phyloP scores from a whole-genome alignment of 108 stramenopile genomes.

The Fistulifera pelliculosa region DNA sequence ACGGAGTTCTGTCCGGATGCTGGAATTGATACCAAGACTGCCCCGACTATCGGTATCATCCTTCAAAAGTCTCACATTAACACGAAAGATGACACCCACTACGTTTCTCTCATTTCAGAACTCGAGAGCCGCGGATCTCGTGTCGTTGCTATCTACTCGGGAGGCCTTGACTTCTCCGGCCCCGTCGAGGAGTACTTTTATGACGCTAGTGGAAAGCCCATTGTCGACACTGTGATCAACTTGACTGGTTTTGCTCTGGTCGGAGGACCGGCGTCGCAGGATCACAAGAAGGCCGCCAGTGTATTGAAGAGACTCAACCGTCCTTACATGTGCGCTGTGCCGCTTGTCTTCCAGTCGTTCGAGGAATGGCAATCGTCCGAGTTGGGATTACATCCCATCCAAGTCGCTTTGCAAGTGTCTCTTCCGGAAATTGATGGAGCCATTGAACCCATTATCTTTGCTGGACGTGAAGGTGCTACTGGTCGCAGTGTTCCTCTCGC shows the following conservation, averaged over 20 bases:
- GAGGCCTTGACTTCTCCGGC: slow-evolving; percentile 95
- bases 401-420: slow-evolving; percentile 94
- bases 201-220: slow-evolving; percentile 54
- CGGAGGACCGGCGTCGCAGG: slow-evolving; percentile 94
- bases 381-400: slow-evolving; percentile 93
- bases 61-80: slow-evolving; percentile 98
- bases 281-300: slow-evolving; percentile 90
- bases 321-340: slow-evolving; percentile 96
- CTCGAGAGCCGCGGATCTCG: slow-evolving; percentile 89
- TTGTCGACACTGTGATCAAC: slow-evolving; percentile 93
- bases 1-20: slow-evolving; percentile 90
- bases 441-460: slow-evolving; percentile 95
- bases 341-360: slow-evolving; percentile 95
- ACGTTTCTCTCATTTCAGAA: slow-evolving; percentile 91
- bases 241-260: slow-evolving; percentile 94
- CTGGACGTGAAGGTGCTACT: slow-evolving; percentile 94
- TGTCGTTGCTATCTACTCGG: slow-evolving; percentile 89
- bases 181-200: slow-evolving; percentile 93
- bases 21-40: slow-evolving; percentile 81
- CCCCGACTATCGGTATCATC: slow-evolving; percentile 87
- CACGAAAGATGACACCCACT: slow-evolving; percentile 96
- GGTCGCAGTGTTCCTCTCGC: slow-evolving; percentile 90
- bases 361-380: slow-evolving; percentile 96
- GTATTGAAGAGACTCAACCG: slow-evolving; percentile 81
- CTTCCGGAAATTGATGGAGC: slow-evolving; percentile 96